A percentile compares a stretch with the other conserved stretches of the same genome.
These are phyloP conservation scores for Fremontodendron californicum DNA, from an alignment of 345 rosid genomes.

Conservation along the genomic window DNA sequence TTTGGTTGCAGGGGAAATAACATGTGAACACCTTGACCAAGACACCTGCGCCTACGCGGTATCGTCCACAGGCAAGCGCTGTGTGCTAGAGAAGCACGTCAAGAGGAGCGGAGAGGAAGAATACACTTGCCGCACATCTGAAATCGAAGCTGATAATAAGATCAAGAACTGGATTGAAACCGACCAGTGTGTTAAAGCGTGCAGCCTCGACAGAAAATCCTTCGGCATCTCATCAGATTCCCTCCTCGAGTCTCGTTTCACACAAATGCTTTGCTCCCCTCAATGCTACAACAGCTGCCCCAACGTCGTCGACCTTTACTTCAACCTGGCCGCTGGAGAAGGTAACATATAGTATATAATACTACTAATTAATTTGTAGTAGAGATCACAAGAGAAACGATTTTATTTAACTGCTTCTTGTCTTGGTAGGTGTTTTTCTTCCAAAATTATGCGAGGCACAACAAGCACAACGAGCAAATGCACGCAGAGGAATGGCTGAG, in stretches of 20 bases:
- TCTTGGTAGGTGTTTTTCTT: constrained; percentile 59
- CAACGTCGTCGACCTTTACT: constrained; percentile 77
- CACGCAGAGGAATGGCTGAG: constrained; percentile 57
- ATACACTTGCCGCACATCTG: constrained; percentile 63
- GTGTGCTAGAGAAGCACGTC: constrained; percentile 64
- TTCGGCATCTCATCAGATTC: constrained; percentile 86
- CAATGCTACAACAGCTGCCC: constrained; percentile 71
- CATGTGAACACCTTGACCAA: constrained; percentile 57
- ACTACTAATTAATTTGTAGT: background rate
- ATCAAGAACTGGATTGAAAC: constrained; percentile 60
- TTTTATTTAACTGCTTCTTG: background rate
- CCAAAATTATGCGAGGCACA: constrained; percentile 68
- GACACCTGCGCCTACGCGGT: constrained; percentile 67
- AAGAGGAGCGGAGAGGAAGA: constrained; percentile 54
- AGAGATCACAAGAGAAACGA: background rate
- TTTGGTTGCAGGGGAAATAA: constrained; percentile 35
- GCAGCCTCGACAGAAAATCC: constrained; percentile 71
- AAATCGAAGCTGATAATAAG: constrained; percentile 60
- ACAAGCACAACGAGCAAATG: constrained; percentile 38
- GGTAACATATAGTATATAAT: constrained; percentile 35
- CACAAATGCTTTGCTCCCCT: constrained; percentile 61
- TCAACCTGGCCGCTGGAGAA: constrained; percentile 90
- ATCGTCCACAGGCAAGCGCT: constrained; percentile 70
- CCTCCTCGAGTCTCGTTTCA: constrained; percentile 62
- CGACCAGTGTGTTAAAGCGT: constrained; percentile 57